Conservation (phyloP, 495 filamentous ascomycete species). For the Tetracladium setigerum region DNA sequence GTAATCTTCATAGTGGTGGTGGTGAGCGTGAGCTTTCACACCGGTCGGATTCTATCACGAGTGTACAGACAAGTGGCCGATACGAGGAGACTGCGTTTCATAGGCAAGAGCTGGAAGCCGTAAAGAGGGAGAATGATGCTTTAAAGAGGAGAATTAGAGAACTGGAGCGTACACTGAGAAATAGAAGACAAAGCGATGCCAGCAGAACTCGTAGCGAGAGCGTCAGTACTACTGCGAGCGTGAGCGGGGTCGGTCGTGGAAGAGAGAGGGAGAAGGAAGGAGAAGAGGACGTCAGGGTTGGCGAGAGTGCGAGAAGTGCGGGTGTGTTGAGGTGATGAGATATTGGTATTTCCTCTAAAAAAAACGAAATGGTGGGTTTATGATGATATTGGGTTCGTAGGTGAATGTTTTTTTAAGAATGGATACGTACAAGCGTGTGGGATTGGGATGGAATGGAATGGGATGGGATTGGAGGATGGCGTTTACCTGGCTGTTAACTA, state of each 20-base stretch:
- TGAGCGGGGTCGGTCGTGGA: conserved; percentile 18
- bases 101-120: conserved; percentile 60
- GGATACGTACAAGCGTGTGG: not conserved
- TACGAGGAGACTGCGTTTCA: conserved; percentile 68
- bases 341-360: not conserved
- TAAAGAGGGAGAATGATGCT: conserved; percentile 74
- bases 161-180: conserved; percentile 50
- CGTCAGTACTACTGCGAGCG: conserved; percentile 31
- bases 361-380: not conserved
- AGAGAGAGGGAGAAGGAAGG: conserved; percentile 18
- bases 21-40: not conserved
- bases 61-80: conserved; percentile 43
- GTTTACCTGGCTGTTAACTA: too few species aligned
- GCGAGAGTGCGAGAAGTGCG: conserved; percentile 48
- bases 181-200: conserved; percentile 36
- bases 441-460: not conserved
- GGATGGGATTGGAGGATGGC: too few species aligned
- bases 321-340: conserved; percentile 22
- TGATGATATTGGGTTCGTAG: not conserved
- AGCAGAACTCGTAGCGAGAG: conserved; percentile 29
- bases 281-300: conserved; percentile 43
- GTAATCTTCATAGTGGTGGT: conserved; percentile 4
- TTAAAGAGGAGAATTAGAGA: conserved; percentile 68
- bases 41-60: conserved; percentile 11
- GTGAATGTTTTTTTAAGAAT: not conserved